Conservation (phyloP, 78 protist species). For the Mastigamoeba balamuthi region DNA sequence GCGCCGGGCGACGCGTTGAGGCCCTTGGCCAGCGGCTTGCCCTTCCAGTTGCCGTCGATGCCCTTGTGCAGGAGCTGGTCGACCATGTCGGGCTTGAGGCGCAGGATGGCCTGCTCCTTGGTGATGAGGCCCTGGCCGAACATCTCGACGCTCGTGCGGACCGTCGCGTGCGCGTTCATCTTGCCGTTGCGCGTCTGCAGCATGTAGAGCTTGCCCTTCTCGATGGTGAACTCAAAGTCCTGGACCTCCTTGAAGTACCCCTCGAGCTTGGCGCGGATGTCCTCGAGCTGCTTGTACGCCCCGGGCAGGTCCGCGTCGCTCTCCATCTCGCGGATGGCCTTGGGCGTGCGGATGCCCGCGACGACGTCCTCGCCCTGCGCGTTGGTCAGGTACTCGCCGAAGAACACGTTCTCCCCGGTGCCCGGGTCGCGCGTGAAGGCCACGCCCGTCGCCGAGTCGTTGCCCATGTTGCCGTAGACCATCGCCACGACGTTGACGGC, state of each 20-base stretch:
- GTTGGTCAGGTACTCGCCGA: slow-evolving; percentile 78
- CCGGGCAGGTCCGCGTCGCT: slow-evolving; percentile 13
- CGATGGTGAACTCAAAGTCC: slow-evolving; percentile 81
- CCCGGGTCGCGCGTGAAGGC: slow-evolving; percentile 73
- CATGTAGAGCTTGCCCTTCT: slow-evolving; percentile 57
- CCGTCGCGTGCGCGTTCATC: slow-evolving; percentile 46
- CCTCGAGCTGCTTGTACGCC: slow-evolving; percentile 13
- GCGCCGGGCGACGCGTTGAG: slow-evolving; percentile 69
- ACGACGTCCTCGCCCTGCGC: slow-evolving; percentile 93
- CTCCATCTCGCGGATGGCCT: slow-evolving; percentile 6
- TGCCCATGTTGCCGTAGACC: slow-evolving; percentile 70
- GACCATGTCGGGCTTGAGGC: slow-evolving; percentile 25
- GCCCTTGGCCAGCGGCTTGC: slow-evolving; percentile 27
- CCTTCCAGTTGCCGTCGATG: slow-evolving; percentile 27
- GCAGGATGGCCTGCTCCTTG: slow-evolving; percentile 41
- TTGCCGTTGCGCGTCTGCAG: slow-evolving; percentile 63
- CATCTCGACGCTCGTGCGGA: slow-evolving; percentile 60
- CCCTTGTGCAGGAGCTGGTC: slow-evolving; percentile 20
- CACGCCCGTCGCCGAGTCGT: slow-evolving; percentile 72
- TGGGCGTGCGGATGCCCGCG: slow-evolving; percentile 80
- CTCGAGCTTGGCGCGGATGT: slow-evolving; percentile 32
- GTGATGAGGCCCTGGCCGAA: slow-evolving; percentile 66
- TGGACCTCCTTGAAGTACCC: slow-evolving; percentile 38
- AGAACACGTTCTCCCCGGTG: slow-evolving; percentile 57
- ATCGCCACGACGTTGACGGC: slow-evolving; percentile 75